Evolutionary conservation across 768 basidiomycete species (phyloP), one percentile per base, ranked within the genome.

Genomic region (Amanita subjunquillea): DNA sequence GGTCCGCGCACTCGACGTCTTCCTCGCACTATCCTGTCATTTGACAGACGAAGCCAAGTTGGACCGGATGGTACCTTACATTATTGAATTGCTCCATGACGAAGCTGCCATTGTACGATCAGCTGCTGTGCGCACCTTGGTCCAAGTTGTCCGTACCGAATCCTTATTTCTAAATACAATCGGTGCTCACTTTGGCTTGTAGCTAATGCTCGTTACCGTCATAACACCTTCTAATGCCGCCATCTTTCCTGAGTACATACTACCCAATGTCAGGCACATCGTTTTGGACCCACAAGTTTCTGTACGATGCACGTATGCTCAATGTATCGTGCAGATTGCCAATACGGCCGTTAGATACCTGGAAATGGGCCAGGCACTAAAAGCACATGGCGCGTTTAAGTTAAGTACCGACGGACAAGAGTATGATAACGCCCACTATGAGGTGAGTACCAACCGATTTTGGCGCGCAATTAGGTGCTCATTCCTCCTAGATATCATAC

Each of bases 21-120:
- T 96, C 52, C 75, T 96, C 23, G 88, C 89, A 0, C 71, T 98
- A 13, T 77, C 80, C 6, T 76, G 79, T 9, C 86, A 87, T 59
- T 72, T 98, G 34, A 91, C 91, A 0, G 96, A 98, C 61, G 96
- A 97, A 65, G 91, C 93, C 3, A 94, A 94, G 63, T 69, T 97
- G 48, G 96, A 99, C 63, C 80, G 94, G 2, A 81, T 96, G 72
- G 75, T 95, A 2, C 96, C 96, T 0, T 97, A 93, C 58, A 78
- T 94, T 25, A 84, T 97, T 2, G 90, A 93, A 37, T 72, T 97
- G 4, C 66, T 96, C 17, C 83, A 87, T 55, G 94, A 99, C 60
- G 93, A 94, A 17, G 77, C 80, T 1, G 81, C 91, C 0, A 67
- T 80, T 6, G 94, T 99, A 2, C 80, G 95, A n/a, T 76, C 81